phyloP scores from a whole-genome alignment of 148 eudicot genomes.

The Camellia japonica region DNA sequence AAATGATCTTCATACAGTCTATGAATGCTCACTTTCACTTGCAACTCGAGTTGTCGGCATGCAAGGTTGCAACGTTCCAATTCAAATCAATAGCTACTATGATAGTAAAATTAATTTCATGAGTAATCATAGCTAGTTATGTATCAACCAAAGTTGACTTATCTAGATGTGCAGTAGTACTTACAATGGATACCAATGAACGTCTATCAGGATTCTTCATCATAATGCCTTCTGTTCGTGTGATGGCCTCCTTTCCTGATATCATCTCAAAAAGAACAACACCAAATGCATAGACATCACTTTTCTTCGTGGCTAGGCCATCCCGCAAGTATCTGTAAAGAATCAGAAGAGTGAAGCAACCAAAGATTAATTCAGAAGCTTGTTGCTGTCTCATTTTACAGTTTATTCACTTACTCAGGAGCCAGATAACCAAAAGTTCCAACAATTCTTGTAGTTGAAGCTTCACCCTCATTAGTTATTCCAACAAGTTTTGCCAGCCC shows the following conservation, averaged over 20 bases:
- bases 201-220: conserved; percentile 70
- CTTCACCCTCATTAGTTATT: conserved; percentile 68
- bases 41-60: not conserved
- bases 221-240: conserved; percentile 54
- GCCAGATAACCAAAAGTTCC: conserved; percentile 96
- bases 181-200: conserved; percentile 83
- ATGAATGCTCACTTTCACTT: not conserved
- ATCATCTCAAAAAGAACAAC: conserved; percentile 80
- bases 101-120: not conserved
- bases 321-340: conserved; percentile 72
- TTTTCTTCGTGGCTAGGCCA: conserved; percentile 81
- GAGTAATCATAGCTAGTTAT: not conserved
- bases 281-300: conserved; percentile 93
- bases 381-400: not conserved
- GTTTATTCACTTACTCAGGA: conserved; percentile 69
- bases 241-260: conserved; percentile 88
- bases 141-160: not conserved
- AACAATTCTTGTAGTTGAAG: conserved; percentile 81
- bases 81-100: not conserved
- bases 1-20: not conserved
- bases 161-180: conserved; percentile 14
- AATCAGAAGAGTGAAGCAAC: conserved; percentile 13
- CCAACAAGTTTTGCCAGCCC: conserved; percentile 89
- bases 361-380: not conserved
- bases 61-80: not conserved